Conservation (phyloP, 306 rosid genomes). For the Rosa chinensis region DNA sequence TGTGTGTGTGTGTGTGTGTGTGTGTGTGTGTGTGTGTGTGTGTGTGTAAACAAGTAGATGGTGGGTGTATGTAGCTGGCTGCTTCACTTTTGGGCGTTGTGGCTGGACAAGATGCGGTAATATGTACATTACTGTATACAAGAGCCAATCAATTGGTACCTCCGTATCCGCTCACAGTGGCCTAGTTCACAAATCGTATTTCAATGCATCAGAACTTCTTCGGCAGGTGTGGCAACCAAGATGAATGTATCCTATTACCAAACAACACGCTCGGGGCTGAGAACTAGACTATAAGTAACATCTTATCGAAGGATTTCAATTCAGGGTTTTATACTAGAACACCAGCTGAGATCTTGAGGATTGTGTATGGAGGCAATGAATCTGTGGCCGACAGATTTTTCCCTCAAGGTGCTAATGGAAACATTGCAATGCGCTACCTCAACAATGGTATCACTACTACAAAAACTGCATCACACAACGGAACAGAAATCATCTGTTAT, state of each 20-base stretch:
- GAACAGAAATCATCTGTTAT: too few species aligned
- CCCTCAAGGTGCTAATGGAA: conserved; percentile 2
- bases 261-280: conserved; percentile 20
- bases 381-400: background rate
- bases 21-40: too few species aligned
- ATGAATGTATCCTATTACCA: conserved; percentile 29
- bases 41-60: too few species aligned
- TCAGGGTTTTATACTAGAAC: background rate
- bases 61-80: conserved; percentile 19
- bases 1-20: too few species aligned
- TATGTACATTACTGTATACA: conserved; percentile 22
- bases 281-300: conserved; percentile 20
- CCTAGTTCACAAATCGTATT: conserved; percentile 15
- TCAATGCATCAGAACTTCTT: conserved; percentile 20
- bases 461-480: too few species aligned
- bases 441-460: background rate
- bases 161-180: conserved; percentile 31
- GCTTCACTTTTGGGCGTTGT: conserved; percentile 23
- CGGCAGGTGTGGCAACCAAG: conserved; percentile 21
- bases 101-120: conserved; percentile 34
- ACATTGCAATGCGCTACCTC: conserved; percentile 2
- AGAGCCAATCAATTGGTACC: background rate
- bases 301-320: conserved; percentile 5
- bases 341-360: conserved; percentile 15
- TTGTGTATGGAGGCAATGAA: conserved; percentile 4